A percentile compares a stretch with the other conserved stretches of the same genome.
phyloP scores from a whole-genome alignment of 768 basidiomycete species.

The Amanita phalloides region DNA sequence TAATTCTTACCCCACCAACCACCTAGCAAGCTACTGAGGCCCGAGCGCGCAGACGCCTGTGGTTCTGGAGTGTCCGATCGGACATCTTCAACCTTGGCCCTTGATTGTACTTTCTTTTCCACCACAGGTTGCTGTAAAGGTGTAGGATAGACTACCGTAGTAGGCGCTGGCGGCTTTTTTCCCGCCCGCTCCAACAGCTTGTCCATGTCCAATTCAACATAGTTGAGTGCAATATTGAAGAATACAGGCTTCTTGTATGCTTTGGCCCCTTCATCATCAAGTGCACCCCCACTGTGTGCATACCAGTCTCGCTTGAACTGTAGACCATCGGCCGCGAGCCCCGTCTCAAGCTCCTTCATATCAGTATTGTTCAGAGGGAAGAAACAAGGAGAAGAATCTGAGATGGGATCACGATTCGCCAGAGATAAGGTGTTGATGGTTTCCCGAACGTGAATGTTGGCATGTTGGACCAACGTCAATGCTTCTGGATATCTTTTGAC shows the following conservation, averaged over 20 bases:
- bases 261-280: constrained; percentile 28
- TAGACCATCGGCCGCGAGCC: constrained; percentile 33
- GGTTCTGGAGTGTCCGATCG: constrained; percentile 41
- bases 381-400: constrained; percentile 31
- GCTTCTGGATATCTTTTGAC: constrained; percentile 67
- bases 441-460: constrained; percentile 66
- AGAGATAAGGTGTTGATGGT: constrained; percentile 41
- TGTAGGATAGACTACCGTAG: constrained; percentile 11
- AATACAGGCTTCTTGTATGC: constrained; percentile 77
- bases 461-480: constrained; percentile 60
- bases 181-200: constrained; percentile 62
- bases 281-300: constrained; percentile 58
- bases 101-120: constrained; percentile 39
- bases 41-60: constrained; percentile 31
- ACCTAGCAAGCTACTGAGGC: constrained; percentile 58
- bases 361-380: constrained; percentile 39
- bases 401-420: constrained; percentile 35
- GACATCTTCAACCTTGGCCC: constrained; percentile 47
- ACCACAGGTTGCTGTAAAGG: constrained; percentile 16
- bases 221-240: constrained; percentile 92
- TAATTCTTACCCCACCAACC: constrained; percentile 71
- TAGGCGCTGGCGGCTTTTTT: constrained; percentile 27
- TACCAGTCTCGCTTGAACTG: constrained; percentile 71
- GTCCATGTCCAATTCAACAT: constrained; percentile 81
- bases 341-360: constrained; percentile 42